Percentiles rank a stretch among this genome's conserved stretches.
These are phyloP conservation scores for Umbelopsis sp. DNA, from an alignment of 371 early-diverging fungal species.

Conservation along the genomic window DNA sequence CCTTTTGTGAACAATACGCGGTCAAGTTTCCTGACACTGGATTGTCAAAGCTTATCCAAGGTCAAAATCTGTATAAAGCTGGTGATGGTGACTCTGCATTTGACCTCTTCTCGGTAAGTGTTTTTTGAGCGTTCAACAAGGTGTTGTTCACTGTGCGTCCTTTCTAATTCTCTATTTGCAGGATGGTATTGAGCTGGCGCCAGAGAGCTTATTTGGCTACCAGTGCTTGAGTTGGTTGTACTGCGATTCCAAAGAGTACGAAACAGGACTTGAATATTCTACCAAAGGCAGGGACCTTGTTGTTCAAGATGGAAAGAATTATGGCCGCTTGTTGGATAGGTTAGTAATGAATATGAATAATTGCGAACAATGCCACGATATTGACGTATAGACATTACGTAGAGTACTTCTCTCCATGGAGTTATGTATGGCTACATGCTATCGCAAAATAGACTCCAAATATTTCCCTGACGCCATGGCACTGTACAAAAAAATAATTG, in stretches of 20 bases:
- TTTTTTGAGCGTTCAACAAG: no score
- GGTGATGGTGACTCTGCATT: slow-evolving; percentile 49
- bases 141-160: no score
- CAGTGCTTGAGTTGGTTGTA: slow-evolving; percentile 60
- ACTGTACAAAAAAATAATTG: slow-evolving; percentile 59
- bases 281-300: slow-evolving; percentile 54
- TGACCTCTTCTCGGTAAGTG: slow-evolving; percentile 43
- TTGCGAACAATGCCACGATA: background rate
- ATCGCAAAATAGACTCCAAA: slow-evolving; percentile 57
- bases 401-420: slow-evolving; percentile 63
- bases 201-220: slow-evolving; percentile 54
- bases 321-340: slow-evolving; percentile 45
- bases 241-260: slow-evolving; percentile 56
- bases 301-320: slow-evolving; percentile 31
- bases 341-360: slow-evolving; percentile 22
- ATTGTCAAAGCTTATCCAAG: slow-evolving; percentile 54
- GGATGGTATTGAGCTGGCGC: slow-evolving; percentile 54
- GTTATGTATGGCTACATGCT: slow-evolving; percentile 67
- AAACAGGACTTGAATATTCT: slow-evolving; percentile 65
- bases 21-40: slow-evolving; percentile 54
- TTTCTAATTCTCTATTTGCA: slow-evolving; percentile 17
- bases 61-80: slow-evolving; percentile 45
- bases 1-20: slow-evolving; percentile 44
- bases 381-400: background rate
- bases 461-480: slow-evolving; percentile 54